phyloP scores from a whole-genome alignment of 148 eudicot genomes.

The Rhododendron mucronatum region DNA sequence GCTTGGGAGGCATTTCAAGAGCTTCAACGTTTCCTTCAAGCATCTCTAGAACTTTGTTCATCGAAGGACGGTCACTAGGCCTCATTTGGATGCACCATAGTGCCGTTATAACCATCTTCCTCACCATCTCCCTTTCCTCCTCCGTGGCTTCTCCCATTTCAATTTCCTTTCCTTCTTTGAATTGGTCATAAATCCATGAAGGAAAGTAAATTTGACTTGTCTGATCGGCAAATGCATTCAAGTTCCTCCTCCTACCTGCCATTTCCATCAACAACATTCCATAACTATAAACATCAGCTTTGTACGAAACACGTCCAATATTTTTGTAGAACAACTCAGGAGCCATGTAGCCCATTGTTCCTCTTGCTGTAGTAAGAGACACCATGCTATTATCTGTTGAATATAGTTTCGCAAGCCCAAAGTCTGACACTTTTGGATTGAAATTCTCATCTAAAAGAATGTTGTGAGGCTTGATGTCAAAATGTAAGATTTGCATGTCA shows the following conservation, averaged over 20 bases:
- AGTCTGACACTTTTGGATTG: too few species aligned
- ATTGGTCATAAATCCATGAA: constrained; percentile 9
- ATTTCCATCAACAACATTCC: constrained; percentile 11
- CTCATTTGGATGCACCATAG: constrained; percentile 11
- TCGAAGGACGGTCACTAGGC: background rate
- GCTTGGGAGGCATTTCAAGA: constrained; percentile 1
- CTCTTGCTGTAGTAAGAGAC: constrained; percentile 12
- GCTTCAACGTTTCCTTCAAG: constrained; percentile 2
- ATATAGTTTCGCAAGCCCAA: too few species aligned
- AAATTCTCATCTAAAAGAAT: too few species aligned
- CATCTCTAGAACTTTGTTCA: constrained; percentile 6
- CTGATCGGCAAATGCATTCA: background rate
- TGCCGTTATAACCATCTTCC: background rate
- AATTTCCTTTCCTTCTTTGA: background rate
- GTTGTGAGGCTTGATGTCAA: too few species aligned
- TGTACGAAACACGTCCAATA: constrained; percentile 13
- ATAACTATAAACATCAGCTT: constrained; percentile 16
- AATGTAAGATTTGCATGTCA: too few species aligned
- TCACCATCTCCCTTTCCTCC: background rate
- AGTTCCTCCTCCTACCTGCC: background rate
- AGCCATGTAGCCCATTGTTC: background rate
- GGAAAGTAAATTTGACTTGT: constrained; percentile 11
- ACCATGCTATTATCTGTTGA: background rate
- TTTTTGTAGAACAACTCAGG: constrained; percentile 10
- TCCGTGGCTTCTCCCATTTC: background rate